Evolutionary conservation across 345 rosid species (phyloP), one percentile per base, ranked within the genome.

Genomic region (Eucalyptus marginata): DNA sequence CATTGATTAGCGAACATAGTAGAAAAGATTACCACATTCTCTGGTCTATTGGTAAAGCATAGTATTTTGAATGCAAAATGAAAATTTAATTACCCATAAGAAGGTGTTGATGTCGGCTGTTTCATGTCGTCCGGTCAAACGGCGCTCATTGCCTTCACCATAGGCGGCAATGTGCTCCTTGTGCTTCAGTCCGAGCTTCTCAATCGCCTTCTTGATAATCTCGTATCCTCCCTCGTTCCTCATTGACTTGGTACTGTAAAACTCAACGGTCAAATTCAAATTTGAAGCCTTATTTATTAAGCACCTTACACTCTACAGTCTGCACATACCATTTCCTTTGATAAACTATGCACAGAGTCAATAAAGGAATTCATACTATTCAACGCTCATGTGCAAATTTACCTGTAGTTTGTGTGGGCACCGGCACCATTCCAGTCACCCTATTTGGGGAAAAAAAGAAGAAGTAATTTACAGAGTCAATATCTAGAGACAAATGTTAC

Each of bases 381-480:
- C 43, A 44, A 54, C n/a, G 20, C 31, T 15, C 43, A 33, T 5
- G 25, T 68, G 2, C 3, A 88, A 27, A 13, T 22, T 68, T 50
- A 92, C 92, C 93, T 91, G 90, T 91, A 92, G 88, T 92, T 92
- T 1, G 93, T 91, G 91, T 91, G 94, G 49, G 94, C 94, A 54
- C 93, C 93, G 46, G 93, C 94, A 14, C 93, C 94, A 40, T 92
- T 92, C 94, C 94, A 92, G 13, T 91, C 92, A 44, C 94, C 94
- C 93, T 92, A 86, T 17, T 16, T 24, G 8, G 47, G 6, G 10
- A 58, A 36, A 17, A 66, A 84, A 29, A 22, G 8, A 27, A 29
- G 15, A 24, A 27, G 58, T 13, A 52, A 88, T 25, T 58, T 25
- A 33, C 40, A 15, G 24, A 51, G 64, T 51, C 54, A 88, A 87